phyloP scores from a whole-genome alignment of 1,284 basidiomycete species.

The Ganoderma resinaceum region DNA sequence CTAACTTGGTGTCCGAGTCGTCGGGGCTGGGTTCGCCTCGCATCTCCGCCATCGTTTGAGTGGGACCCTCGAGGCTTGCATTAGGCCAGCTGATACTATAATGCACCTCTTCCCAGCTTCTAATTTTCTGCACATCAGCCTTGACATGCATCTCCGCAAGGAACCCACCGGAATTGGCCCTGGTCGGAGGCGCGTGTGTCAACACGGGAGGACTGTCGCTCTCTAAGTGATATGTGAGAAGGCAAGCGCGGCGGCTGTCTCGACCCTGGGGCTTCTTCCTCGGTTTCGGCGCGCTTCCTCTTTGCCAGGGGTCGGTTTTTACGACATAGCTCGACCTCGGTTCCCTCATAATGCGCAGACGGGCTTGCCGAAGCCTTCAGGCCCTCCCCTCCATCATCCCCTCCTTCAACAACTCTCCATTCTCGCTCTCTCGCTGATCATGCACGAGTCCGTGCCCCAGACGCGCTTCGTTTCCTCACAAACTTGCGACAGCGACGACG shows the following conservation, averaged over 20 bases:
- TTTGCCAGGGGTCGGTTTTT: slow-evolving; percentile 16
- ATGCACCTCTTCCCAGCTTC: not conserved
- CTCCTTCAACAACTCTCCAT: not conserved
- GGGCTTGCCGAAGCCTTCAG: slow-evolving; percentile 9
- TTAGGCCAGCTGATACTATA: not conserved
- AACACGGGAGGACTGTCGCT: slow-evolving; percentile 22
- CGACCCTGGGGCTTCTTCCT: slow-evolving; percentile 27
- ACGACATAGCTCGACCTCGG: slow-evolving; percentile 20
- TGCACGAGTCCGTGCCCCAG: slow-evolving; percentile 22
- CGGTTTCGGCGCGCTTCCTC: slow-evolving; percentile 19
- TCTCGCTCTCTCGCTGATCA: not conserved
- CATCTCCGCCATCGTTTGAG: not conserved
- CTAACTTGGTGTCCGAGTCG: not conserved
- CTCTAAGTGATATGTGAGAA: slow-evolving; percentile 13
- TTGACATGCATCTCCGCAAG: slow-evolving; percentile 7
- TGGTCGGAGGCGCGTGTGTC: slow-evolving; percentile 10
- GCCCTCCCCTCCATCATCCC: not conserved
- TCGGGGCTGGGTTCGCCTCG: not conserved
- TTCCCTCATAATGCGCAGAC: slow-evolving; percentile 1
- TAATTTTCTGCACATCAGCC: not conserved
- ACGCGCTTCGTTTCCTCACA: slow-evolving; percentile 7
- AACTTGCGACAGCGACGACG: slow-evolving; percentile 14
- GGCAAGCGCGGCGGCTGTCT: slow-evolving; percentile 16
- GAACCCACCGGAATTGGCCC: slow-evolving; percentile 16
- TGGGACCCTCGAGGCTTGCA: not conserved